Percentiles rank a stretch among this genome's conserved stretches.
Conservation (phyloP, 352 stramenopile species). For the Phytophthora podocarpi region DNA sequence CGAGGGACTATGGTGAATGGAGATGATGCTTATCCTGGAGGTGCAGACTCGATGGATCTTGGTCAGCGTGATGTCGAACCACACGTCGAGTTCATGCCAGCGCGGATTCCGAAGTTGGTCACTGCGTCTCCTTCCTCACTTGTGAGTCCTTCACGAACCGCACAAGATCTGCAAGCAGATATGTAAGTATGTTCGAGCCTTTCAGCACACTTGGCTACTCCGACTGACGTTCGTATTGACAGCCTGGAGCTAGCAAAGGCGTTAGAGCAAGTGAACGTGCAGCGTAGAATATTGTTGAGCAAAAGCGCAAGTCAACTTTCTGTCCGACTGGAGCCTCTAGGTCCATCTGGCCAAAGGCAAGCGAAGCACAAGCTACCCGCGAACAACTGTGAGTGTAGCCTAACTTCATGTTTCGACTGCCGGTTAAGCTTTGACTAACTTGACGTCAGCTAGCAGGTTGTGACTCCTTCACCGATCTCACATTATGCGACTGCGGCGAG, state of each 20-base stretch:
- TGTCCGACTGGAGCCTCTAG: slow-evolving; percentile 9
- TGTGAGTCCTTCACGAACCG: slow-evolving; percentile 17
- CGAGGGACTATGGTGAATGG: no score
- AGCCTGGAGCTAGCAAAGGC: slow-evolving; percentile 45
- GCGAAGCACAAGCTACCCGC: not conserved
- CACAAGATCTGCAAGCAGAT: slow-evolving; percentile 17
- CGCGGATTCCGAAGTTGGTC: slow-evolving; percentile 31
- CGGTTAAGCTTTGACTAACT: not conserved
- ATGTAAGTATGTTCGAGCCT: slow-evolving; percentile 11
- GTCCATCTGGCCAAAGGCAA: no score
- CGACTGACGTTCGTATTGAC: not conserved
- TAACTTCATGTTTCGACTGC: not conserved
- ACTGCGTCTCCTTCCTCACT: not conserved
- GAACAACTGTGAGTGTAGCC: slow-evolving; percentile 11
- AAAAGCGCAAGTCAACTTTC: slow-evolving; percentile 33
- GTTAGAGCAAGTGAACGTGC: slow-evolving; percentile 42
- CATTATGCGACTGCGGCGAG: slow-evolving; percentile 58
- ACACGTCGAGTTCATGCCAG: slow-evolving; percentile 35
- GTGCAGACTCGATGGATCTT: not conserved
- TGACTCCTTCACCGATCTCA: slow-evolving; percentile 29
- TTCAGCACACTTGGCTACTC: no score
- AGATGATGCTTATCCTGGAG: not conserved
- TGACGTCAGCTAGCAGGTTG: slow-evolving; percentile 13
- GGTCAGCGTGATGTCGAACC: slow-evolving; percentile 1
- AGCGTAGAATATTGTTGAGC: slow-evolving; percentile 37